phyloP scores from a whole-genome alignment of 768 basidiomycete genomes.

The Sporobolomyces pararoseus region DNA sequence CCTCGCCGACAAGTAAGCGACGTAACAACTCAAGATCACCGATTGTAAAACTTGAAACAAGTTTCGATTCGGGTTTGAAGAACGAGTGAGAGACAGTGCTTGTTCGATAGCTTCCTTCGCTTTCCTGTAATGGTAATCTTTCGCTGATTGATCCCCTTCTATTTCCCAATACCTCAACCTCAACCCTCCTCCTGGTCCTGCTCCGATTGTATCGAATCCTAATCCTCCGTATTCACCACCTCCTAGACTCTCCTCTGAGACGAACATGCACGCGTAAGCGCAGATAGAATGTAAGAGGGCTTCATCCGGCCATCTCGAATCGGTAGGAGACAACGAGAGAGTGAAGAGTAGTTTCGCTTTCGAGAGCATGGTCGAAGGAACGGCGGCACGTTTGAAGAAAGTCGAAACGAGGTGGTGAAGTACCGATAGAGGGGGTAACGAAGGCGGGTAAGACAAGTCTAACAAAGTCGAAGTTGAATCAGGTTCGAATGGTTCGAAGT shows the following conservation, averaged over 20 bases:
- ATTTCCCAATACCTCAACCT: slow-evolving; percentile 25
- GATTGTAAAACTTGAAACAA: slow-evolving; percentile 38
- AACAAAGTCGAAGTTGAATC: slow-evolving; percentile 22
- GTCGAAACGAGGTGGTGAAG: slow-evolving; percentile 31
- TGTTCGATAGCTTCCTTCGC: slow-evolving; percentile 10
- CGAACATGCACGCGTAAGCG: slow-evolving; percentile 21
- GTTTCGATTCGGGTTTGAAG: neutral
- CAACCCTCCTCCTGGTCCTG: neutral
- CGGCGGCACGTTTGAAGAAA: slow-evolving; percentile 33
- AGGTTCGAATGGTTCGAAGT: slow-evolving; percentile 23
- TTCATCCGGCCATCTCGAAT: slow-evolving; percentile 26
- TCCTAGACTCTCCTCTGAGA: slow-evolving; percentile 12
- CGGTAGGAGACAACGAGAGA: slow-evolving; percentile 16
- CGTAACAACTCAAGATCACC: slow-evolving; percentile 22
- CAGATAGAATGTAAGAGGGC: slow-evolving; percentile 37
- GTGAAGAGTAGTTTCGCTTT: slow-evolving; percentile 1
- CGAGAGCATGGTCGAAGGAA: slow-evolving; percentile 22
- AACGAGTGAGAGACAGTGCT: neutral
- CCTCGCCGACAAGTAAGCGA: slow-evolving; percentile 22
- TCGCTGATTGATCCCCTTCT: slow-evolving; percentile 9
- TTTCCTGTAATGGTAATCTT: slow-evolving; percentile 29
- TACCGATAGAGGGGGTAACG: slow-evolving; percentile 18
- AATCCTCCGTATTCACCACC: slow-evolving; percentile 15
- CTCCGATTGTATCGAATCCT: neutral
- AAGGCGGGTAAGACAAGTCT: slow-evolving; percentile 28